Percentiles rank a stretch among this genome's conserved stretches.
These are phyloP conservation scores for Gypsophila paniculata DNA, from an alignment of 179 eudicot species.

Conservation along the genomic window DNA sequence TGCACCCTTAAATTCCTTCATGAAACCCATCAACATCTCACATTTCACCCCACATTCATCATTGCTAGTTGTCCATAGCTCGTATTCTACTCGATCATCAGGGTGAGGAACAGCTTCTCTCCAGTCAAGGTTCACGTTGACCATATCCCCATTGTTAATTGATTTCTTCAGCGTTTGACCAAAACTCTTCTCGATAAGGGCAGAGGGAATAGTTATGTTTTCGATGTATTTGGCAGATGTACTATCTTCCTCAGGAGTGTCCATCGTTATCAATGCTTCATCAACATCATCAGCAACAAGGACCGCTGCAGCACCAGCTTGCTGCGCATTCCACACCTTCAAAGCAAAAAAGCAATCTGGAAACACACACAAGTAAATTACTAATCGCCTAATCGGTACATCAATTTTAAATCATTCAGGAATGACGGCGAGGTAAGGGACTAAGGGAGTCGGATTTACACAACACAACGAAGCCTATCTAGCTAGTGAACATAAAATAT, in stretches of 20 bases:
- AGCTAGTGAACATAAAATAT: too few relatives aligned
- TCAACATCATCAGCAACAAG: conserved; percentile 84
- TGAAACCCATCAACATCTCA: conserved; percentile 88
- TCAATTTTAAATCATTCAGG: not conserved
- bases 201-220: conserved; percentile 88
- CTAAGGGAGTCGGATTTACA: too few relatives aligned
- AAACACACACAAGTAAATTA: conserved; percentile 20
- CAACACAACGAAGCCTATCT: too few relatives aligned
- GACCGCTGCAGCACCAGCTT: conserved; percentile 95
- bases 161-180: conserved; percentile 68
- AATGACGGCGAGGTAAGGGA: not conserved
- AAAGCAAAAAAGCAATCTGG: conserved; percentile 93
- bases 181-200: conserved; percentile 68
- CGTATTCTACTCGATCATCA: conserved; percentile 92
- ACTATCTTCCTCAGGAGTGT: conserved; percentile 75
- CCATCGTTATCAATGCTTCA: conserved; percentile 92
- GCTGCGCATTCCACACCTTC: conserved; percentile 97
- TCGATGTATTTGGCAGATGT: conserved; percentile 76
- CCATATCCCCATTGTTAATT: conserved; percentile 61
- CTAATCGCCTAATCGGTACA: not conserved
- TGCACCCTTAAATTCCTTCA: conserved; percentile 90
- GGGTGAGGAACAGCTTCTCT: conserved; percentile 99
- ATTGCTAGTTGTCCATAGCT: conserved; percentile 93
- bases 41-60: conserved; percentile 89
- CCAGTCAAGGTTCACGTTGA: conserved; percentile 96